Conservation (phyloP, 768 basidiomycete species). For the Panaeolus cyanescens region DNA sequence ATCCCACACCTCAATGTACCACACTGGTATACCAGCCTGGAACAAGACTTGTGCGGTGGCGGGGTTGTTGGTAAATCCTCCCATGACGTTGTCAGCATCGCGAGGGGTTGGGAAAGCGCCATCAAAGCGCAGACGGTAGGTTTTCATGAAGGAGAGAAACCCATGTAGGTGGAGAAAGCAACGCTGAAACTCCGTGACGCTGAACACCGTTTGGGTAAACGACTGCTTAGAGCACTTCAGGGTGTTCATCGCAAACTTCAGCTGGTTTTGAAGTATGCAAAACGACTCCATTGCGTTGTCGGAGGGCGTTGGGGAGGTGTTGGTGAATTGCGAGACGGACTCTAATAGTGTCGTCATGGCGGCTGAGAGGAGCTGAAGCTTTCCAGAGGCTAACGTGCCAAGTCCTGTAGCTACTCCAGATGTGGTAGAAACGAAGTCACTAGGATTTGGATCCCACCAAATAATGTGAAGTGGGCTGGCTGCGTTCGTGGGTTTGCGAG, state of each 20-base stretch:
- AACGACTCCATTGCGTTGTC: background rate
- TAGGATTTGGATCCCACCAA: background rate
- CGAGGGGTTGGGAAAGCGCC: background rate
- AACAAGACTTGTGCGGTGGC: constrained; percentile 8
- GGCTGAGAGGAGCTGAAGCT: background rate
- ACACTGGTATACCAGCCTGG: constrained; percentile 19
- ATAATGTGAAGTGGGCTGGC: background rate
- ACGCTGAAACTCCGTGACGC: constrained; percentile 3
- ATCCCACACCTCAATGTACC: constrained; percentile 12
- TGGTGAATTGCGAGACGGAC: too few relatives aligned
- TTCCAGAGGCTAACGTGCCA: background rate
- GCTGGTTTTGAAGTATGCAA: background rate
- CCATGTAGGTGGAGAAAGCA: background rate
- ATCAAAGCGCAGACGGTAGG: constrained; percentile 9
- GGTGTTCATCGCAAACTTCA: background rate
- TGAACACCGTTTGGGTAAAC: background rate
- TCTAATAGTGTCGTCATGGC: too few relatives aligned
- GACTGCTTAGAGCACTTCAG: background rate
- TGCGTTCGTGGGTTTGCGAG: background rate
- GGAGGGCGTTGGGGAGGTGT: too few relatives aligned
- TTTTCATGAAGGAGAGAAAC: background rate
- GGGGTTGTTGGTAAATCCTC: constrained; percentile 12
- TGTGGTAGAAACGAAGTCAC: background rate
- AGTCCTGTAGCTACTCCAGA: background rate
- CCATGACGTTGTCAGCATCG: constrained; percentile 4